Percentiles rank a stretch among this genome's conserved stretches.
These are phyloP conservation scores for Yamadazyma paraphyllophila DNA, from an alignment of 805 yeast species.

Conservation along the genomic window DNA sequence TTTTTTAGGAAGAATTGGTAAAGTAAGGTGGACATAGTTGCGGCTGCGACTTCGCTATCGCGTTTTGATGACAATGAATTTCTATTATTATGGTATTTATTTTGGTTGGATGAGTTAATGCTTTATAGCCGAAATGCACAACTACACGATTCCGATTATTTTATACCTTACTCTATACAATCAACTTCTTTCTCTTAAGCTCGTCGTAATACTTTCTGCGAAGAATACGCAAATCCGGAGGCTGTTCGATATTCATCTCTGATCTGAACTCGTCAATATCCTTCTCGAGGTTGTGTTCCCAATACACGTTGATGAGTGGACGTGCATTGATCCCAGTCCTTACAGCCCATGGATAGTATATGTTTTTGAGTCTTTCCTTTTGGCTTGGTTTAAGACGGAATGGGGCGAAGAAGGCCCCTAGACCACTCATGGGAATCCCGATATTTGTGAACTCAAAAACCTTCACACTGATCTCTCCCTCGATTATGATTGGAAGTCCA, in stretches of 20 bases:
- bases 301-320: slow-evolving; percentile 81
- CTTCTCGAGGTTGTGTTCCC: slow-evolving; percentile 79
- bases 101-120: no score
- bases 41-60: slow-evolving; percentile 6
- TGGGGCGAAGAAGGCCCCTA: slow-evolving; percentile 91
- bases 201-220: slow-evolving; percentile 43
- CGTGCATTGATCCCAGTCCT: slow-evolving; percentile 67
- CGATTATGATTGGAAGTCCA: slow-evolving; percentile 85
- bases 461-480: slow-evolving; percentile 95
- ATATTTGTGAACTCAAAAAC: slow-evolving; percentile 89
- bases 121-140: background rate
- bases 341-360: slow-evolving; percentile 88
- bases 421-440: slow-evolving; percentile 92
- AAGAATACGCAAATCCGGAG: slow-evolving; percentile 69
- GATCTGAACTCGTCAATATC: slow-evolving; percentile 71
- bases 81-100: no score
- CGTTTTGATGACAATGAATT: background rate
- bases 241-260: slow-evolving; percentile 71
- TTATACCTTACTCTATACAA: slow-evolving; percentile 2
- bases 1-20: slow-evolving; percentile 37
- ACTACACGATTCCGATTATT: background rate
- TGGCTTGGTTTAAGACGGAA: slow-evolving; percentile 65
- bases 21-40: slow-evolving; percentile 18
- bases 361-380: slow-evolving; percentile 58
- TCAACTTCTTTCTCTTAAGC: slow-evolving; percentile 22